Evolutionary conservation across 75 land plant species (phyloP).

Genomic region (Azolla pinnata): DNA sequence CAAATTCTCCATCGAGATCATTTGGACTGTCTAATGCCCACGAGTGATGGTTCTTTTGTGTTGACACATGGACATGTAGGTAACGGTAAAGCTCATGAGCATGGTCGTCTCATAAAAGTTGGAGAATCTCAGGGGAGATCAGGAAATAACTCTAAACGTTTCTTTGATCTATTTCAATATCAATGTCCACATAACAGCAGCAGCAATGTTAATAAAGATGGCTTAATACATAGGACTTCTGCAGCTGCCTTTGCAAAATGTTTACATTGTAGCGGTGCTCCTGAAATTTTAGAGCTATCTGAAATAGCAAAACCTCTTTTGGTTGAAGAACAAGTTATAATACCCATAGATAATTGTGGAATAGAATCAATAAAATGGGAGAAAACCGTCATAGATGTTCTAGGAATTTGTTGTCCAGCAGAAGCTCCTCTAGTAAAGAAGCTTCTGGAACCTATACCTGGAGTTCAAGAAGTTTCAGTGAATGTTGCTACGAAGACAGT

Average conservation of each 20-base stretch:
- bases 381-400: constrained; percentile 25
- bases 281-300: no score
- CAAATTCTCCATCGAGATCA: constrained; percentile 34
- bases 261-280: background rate
- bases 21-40: constrained; percentile 26
- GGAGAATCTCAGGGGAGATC: constrained; percentile 27
- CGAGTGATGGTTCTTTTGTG: constrained; percentile 24
- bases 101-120: constrained; percentile 32
- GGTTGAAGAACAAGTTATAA: constrained; percentile 9
- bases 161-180: constrained; percentile 26
- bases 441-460: constrained; percentile 30
- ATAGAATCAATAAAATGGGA: constrained; percentile 4
- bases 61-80: constrained; percentile 20
- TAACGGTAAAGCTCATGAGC: constrained; percentile 16
- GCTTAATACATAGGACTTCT: constrained; percentile 1
- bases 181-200: constrained; percentile 17
- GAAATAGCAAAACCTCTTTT: no score
- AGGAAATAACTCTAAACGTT: constrained; percentile 12
- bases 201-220: no score
- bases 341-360: constrained; percentile 17
- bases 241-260: background rate
- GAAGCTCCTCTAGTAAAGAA: constrained; percentile 37
- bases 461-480: constrained; percentile 35
- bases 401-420: constrained; percentile 43
- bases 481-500: constrained; percentile 30